Conservation (phyloP, 176 grass and related monocot species). For the Bromus sterilis region DNA sequence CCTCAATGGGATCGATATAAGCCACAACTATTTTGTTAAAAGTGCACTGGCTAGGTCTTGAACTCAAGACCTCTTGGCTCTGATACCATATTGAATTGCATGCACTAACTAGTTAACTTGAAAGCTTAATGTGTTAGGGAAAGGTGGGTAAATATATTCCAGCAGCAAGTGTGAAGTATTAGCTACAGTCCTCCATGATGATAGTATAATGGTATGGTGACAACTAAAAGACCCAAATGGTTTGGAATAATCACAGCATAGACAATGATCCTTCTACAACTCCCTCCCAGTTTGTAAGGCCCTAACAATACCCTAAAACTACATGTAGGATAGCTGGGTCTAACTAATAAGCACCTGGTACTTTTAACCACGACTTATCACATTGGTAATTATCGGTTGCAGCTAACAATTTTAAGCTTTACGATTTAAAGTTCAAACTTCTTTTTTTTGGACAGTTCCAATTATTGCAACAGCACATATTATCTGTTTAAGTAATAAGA, state of each 20-base stretch:
- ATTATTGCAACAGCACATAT: neutral
- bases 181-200: neutral
- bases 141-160: neutral
- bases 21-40: neutral
- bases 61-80: neutral
- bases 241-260: neutral
- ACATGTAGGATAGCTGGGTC: neutral
- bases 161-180: neutral
- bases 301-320: neutral
- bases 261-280: neutral
- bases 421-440: neutral
- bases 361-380: neutral
- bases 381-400: neutral
- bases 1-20: neutral
- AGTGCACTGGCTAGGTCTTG: neutral
- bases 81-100: neutral
- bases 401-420: neutral
- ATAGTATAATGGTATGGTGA: neutral
- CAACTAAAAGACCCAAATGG: neutral
- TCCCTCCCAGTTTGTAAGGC: neutral
- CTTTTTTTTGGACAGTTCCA: neutral
- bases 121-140: neutral
- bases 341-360: neutral
- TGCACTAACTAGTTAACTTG: neutral
- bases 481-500: neutral